These are phyloP conservation scores for Mimosa pudica DNA, from an alignment of 306 rosid genomes.

Conservation along the genomic window DNA sequence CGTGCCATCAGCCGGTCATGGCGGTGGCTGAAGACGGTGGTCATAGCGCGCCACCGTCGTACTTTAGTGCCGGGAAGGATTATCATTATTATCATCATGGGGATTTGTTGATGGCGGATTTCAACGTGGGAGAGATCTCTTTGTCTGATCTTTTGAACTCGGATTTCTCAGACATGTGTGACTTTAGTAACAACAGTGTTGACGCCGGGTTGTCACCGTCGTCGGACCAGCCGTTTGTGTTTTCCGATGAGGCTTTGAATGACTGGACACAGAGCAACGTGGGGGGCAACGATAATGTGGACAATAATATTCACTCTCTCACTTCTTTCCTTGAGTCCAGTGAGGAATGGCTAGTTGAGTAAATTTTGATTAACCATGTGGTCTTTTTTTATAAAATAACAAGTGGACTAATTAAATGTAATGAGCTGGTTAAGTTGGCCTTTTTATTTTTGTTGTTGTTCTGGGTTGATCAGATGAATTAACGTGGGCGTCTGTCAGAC, in stretches of 20 bases:
- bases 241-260: constrained; percentile 34
- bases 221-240: constrained; percentile 31
- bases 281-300: not conserved
- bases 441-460: too few species aligned
- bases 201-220: constrained; percentile 25
- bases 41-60: not conserved
- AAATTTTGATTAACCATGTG: not conserved
- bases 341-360: constrained; percentile 3
- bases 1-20: not conserved
- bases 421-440: not conserved
- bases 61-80: not conserved
- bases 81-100: not conserved
- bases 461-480: not conserved
- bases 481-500: not conserved
- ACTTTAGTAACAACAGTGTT: constrained; percentile 7
- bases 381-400: not conserved
- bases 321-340: constrained; percentile 29
- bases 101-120: constrained; percentile 33
- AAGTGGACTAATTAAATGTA: not conserved
- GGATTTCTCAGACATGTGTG: constrained; percentile 24
- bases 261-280: constrained; percentile 39
- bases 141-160: constrained; percentile 47
- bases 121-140: constrained; percentile 33
- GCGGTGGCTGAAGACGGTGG: not conserved
- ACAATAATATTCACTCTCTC: constrained; percentile 29